These are phyloP conservation scores for Carex myosuroides DNA, from an alignment of 176 grass and related monocot genomes.

Conservation along the genomic window DNA sequence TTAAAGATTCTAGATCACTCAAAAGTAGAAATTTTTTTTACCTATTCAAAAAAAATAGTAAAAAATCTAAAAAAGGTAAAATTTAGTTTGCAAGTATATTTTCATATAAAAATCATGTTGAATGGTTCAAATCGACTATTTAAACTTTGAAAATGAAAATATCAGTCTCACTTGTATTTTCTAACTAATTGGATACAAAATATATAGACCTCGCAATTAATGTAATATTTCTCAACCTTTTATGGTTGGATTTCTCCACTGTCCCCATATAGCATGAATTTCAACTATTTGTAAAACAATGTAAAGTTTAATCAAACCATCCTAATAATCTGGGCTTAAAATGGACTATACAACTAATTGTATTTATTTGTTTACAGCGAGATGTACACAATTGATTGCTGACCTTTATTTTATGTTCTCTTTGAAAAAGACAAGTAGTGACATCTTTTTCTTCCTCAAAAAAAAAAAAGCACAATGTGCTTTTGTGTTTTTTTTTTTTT, in stretches of 20 bases:
- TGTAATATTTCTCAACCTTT: background rate
- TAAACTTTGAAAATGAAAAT: no score
- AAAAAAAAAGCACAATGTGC: background rate
- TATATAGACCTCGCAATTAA: background rate
- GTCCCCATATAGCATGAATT: background rate
- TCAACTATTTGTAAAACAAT: background rate
- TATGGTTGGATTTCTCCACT: no score
- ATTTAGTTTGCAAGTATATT: no score
- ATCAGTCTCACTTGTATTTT: no score
- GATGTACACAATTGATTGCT: background rate
- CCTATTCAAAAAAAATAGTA: no score
- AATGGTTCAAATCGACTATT: no score
- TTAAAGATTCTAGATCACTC: no score
- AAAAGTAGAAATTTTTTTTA: no score
- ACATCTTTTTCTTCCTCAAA: background rate
- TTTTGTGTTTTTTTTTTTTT: background rate
- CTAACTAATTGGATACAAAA: background rate
- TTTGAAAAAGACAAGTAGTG: slow-evolving; percentile 4
- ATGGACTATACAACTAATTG: slow-evolving; percentile 2
- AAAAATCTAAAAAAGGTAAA: no score
- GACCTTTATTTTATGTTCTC: background rate
- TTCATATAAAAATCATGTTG: no score
- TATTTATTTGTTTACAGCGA: slow-evolving; percentile 9
- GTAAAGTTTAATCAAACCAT: background rate
- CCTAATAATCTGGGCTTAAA: background rate